Conservation (phyloP, 1,139 yeast species). For the Suhomyces yuchorum region DNA sequence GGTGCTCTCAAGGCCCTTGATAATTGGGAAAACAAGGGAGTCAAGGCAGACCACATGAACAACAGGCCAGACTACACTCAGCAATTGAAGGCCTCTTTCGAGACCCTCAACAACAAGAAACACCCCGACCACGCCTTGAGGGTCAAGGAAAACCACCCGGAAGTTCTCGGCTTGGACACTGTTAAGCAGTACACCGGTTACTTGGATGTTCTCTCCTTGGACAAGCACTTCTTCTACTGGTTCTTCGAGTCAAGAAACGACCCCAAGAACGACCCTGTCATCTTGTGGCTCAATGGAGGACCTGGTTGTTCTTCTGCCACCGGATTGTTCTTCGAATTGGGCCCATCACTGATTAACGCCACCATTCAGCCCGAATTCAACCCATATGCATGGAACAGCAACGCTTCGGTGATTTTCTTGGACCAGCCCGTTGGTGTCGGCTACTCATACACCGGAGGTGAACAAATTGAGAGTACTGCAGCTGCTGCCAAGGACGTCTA, state of each 20-base stretch:
- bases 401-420: conserved; percentile 68
- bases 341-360: conserved; percentile 58
- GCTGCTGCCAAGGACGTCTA: conserved; percentile 82
- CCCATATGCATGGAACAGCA: conserved; percentile 70
- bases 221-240: conserved; percentile 82
- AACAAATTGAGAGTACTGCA: conserved; percentile 58
- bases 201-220: conserved; percentile 55
- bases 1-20: conserved; percentile 24
- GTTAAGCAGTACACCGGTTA: conserved; percentile 69
- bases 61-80: conserved; percentile 16
- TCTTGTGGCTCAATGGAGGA: conserved; percentile 75
- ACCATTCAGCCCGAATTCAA: conserved; percentile 55
- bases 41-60: conserved; percentile 15
- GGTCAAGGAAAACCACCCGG: conserved; percentile 45
- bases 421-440: conserved; percentile 82
- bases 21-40: conserved; percentile 19
- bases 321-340: conserved; percentile 67
- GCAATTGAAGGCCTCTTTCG: conserved; percentile 14
- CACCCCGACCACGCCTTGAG: conserved; percentile 43
- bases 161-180: conserved; percentile 50
- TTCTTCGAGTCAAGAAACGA: conserved; percentile 67
- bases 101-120: conserved; percentile 15
- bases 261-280: conserved; percentile 53
- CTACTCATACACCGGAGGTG: conserved; percentile 65
- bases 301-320: conserved; percentile 75